Conservation (phyloP, 306 rosid genomes). For the Malus fusca region DNA sequence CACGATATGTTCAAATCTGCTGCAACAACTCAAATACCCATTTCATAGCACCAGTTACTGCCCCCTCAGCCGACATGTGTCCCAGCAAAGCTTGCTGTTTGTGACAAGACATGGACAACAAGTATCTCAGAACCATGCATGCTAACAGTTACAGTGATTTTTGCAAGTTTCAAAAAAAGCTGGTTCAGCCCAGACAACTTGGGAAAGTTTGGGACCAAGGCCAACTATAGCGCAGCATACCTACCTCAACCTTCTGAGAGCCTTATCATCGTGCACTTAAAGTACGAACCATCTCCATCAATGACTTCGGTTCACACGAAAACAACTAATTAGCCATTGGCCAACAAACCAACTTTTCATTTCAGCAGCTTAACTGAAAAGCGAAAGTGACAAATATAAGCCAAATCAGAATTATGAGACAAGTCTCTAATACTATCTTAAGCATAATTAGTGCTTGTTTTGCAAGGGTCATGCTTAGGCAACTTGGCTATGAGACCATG, state of each 20-base stretch:
- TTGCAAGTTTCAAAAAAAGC: not conserved
- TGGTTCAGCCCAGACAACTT: not conserved
- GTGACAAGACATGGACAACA: not conserved
- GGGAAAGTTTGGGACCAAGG: not conserved
- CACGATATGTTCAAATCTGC: not conserved
- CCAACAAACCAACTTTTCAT: not conserved
- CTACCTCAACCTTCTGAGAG: not conserved
- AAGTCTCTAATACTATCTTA: not conserved
- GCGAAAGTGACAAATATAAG: not conserved
- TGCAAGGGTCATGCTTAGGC: not conserved
- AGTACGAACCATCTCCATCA: not conserved
- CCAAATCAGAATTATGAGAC: not conserved
- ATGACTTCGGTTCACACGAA: not conserved
- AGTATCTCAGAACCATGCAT: slow-evolving; percentile 20
- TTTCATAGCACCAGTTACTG: not conserved
- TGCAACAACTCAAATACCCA: not conserved
- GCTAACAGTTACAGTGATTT: slow-evolving; percentile 22
- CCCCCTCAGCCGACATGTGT: slow-evolving; percentile 28
- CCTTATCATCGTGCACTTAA: not conserved
- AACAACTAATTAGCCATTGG: not conserved
- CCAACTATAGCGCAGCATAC: not conserved
- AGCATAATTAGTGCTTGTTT: not conserved
- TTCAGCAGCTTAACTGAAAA: too few species aligned
- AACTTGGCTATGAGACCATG: not conserved
- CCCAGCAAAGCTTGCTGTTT: slow-evolving; percentile 16